Evolutionary conservation across 2,329 filamentous ascomycete genomes (phyloP), one percentile per base, ranked within the genome.

Genomic region (Trichoderma atrobrunneum): DNA sequence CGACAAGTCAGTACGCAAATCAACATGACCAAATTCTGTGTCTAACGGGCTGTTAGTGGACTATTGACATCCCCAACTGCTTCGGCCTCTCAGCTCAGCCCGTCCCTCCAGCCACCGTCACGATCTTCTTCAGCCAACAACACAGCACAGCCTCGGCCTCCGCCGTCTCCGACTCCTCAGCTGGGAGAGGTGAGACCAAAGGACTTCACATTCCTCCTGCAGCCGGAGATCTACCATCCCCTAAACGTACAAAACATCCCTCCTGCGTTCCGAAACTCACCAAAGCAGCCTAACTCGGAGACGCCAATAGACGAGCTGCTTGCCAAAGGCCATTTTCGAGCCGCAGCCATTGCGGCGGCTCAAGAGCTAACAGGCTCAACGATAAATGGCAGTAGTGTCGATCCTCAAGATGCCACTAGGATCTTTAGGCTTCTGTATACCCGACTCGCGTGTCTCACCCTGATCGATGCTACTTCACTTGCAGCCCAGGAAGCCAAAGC

Each of bases 381-480:
- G 1, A 83, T 84, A 6, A 82, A 81, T n/a, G 81, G 83, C 5
- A 79, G 81, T 11, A 78, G 81, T 14, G 79, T 85, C 2, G 82
- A 84, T 57, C 84, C 90, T 0, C 84, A 84, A 0, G 90, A 95
- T 79, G 83, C 89, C 60, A 83, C 84, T 7, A 85, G 87, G 26
- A 93, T 98, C 66, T 93, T 98, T 77, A 84, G 87, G 51, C 85
- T 98, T 18, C 85, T 97, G 2, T 95, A 97, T 81, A 92, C 91
- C 1, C 90, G 95, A 2, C 86, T 98, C 0, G 90, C 93, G 21
- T 97, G 93, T 78, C 85, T 98, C 7, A 92, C 94, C 51, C 86
- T 98, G 2, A 91, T 95, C 60, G 91, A 93, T 73, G 90, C 92
- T 72, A 90, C 88, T 6, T 79, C 88, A n/a, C 83, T 93, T 48